phyloP scores from a whole-genome alignment of 139 green algal species.

The Zygnema circumcarinatum region DNA sequence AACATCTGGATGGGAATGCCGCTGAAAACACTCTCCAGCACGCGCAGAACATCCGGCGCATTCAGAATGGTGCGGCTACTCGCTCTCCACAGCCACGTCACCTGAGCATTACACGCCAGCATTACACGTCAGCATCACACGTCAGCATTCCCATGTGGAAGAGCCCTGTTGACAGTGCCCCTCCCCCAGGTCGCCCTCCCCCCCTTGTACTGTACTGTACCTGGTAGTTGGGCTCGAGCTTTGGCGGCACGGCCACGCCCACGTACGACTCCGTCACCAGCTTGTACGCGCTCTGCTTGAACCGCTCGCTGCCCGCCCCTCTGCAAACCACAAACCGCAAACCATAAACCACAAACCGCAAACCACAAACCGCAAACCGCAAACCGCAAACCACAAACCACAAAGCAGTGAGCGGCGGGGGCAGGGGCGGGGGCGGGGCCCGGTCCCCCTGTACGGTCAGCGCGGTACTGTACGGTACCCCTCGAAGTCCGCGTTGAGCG shows the following conservation, averaged over 20 bases:
- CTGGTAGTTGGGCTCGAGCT: neutral
- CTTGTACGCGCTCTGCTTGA: neutral
- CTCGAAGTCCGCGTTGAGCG: neutral
- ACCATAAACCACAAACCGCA: too few species aligned
- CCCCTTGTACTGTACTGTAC: neutral
- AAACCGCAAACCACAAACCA: too few species aligned
- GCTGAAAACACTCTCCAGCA: slow-evolving; percentile 1
- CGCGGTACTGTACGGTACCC: too few species aligned
- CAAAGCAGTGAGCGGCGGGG: too few species aligned
- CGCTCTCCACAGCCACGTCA: slow-evolving; percentile 17
- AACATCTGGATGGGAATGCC: slow-evolving; percentile 34
- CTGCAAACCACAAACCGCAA: neutral
- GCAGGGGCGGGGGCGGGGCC: too few species aligned
- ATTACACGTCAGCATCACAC: too few species aligned
- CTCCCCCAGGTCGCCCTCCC: too few species aligned
- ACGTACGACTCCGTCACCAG: neutral
- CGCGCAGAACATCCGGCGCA: neutral
- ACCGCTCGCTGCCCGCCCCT: neutral
- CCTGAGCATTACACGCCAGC: neutral
- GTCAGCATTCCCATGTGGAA: too few species aligned
- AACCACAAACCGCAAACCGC: too few species aligned
- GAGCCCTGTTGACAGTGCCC: too few species aligned
- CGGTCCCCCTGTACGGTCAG: too few species aligned
- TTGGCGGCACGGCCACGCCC: neutral
- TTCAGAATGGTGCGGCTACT: slow-evolving; percentile 7